These are phyloP conservation scores for Pelargonium citronellum DNA, from an alignment of 441 rosid genomes.

Conservation along the genomic window DNA sequence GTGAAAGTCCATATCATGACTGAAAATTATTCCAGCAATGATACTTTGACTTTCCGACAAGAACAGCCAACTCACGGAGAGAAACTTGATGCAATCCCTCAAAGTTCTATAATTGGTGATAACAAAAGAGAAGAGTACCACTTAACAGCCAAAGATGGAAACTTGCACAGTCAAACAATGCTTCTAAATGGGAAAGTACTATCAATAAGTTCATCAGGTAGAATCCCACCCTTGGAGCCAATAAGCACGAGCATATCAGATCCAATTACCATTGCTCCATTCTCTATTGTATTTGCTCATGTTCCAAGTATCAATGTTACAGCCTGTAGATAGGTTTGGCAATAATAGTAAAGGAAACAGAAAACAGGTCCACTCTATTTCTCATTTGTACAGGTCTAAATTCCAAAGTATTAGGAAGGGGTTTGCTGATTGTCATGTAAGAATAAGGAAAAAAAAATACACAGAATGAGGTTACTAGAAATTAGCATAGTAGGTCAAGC, in stretches of 20 bases:
- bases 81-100: conserved; percentile 20
- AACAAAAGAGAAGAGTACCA: conserved; percentile 75
- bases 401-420: not conserved
- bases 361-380: not conserved
- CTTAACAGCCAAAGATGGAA: conserved; percentile 67
- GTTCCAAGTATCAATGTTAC: conserved; percentile 46
- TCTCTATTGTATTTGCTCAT: conserved; percentile 67
- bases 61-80: conserved; percentile 26
- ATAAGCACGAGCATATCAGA: conserved; percentile 34
- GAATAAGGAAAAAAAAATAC: not conserved
- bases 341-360: not conserved
- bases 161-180: conserved; percentile 74
- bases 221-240: conserved; percentile 61
- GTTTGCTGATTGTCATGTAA: too few relatives aligned
- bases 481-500: not conserved
- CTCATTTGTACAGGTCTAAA: not conserved
- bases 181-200: conserved; percentile 66
- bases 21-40: conserved; percentile 35
- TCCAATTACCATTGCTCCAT: conserved; percentile 56
- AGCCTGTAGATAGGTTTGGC: conserved; percentile 43
- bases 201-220: conserved; percentile 49
- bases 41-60: conserved; percentile 28
- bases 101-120: conserved; percentile 22
- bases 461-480: not conserved
- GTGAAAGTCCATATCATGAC: conserved; percentile 28